Conservation (phyloP, 2,329 filamentous ascomycete species). For the Claviceps pazoutovae region DNA sequence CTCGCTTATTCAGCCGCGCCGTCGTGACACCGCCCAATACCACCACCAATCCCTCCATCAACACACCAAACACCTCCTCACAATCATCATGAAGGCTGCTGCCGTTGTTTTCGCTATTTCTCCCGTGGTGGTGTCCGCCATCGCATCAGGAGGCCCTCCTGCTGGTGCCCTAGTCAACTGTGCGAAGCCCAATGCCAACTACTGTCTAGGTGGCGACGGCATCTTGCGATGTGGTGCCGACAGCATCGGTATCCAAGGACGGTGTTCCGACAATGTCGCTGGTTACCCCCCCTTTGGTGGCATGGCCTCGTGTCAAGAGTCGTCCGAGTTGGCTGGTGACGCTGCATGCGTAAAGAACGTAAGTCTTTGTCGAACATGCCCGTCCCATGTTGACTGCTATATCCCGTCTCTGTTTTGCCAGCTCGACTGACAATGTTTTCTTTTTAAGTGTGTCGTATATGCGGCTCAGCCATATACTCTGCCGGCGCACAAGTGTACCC, state of each 20-base stretch:
- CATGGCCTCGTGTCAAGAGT: constrained; percentile 27
- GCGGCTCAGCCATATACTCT: constrained; percentile 24
- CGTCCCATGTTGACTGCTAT: neutral
- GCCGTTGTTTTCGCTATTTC: constrained; percentile 17
- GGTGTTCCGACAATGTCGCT: constrained; percentile 30
- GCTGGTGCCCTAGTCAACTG: constrained; percentile 20
- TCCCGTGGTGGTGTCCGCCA: constrained; percentile 22
- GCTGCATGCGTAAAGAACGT: constrained; percentile 35
- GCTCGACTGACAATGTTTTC: neutral
- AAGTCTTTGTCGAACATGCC: constrained; percentile 6
- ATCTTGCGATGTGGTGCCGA: constrained; percentile 32
- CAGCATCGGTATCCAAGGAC: constrained; percentile 23
- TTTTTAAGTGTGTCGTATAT: constrained; percentile 28
- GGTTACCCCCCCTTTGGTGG: constrained; percentile 27
- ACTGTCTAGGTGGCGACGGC: constrained; percentile 30
- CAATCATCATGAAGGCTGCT: constrained; percentile 20
- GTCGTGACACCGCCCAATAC: neutral
- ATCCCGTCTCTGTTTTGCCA: too few relatives aligned
- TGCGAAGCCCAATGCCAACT: constrained; percentile 25
- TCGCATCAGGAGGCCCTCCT: constrained; percentile 27
- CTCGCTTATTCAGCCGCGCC: neutral
- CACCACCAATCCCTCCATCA: neutral
- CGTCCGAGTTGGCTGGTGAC: constrained; percentile 23
- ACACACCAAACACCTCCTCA: neutral
- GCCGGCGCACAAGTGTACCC: constrained; percentile 20